Base-by-base conservation (phyloP, 2,329 filamentous ascomycete genomes). In the Calonectria naviculata region DNA sequence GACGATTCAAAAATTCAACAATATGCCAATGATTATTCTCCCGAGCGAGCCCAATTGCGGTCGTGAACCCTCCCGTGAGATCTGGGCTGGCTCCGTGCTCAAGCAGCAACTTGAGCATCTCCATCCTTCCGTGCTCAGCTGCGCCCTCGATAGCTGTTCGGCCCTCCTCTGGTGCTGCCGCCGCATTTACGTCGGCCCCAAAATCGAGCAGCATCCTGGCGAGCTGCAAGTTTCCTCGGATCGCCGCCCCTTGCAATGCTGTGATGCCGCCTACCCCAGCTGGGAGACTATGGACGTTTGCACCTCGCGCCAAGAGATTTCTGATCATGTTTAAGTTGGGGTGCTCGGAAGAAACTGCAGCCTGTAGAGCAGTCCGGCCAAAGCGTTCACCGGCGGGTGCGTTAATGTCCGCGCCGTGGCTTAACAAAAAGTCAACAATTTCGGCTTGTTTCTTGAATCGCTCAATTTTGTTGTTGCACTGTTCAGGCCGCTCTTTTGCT, bases 91-190 rank as follows among this genome's bases (percentile, higher is more conserved):
- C 42, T 46, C 42, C 42, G 19, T 12, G 19, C 17, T 46, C 12
- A 46, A 69, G 62, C n/a, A 69, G 67, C 4, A 61, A 61, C 26
- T 26, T 38, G 9, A 69, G 26, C 49, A 69, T 69, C 19, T 69
- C 67, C 10, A 60, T 49, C 41, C 67, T 69, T 15, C 67, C 67
- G 26, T 70, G 62, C 41, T 70, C 67, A 3, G 62, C 67, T 4
- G 67, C 67, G 0, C 62, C 67, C 28, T 70, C 67, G 1, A 70
- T 13, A 6, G 63, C 63, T 2, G 62, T 67, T 38, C 67, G 67
- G 13, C 67, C 67, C n/a, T 61, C 49, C 1, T 12, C 5, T 1
- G 12, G n/a, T 1, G 67, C 36, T 17, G 62, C 54, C 0, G 34
- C 6, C 1, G 67, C 67, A n/a, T 70, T 62, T 26, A 54, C 13